Base-by-base conservation (phyloP, 208 protist genomes). In the Ichthyophonus hoferi region DNA sequence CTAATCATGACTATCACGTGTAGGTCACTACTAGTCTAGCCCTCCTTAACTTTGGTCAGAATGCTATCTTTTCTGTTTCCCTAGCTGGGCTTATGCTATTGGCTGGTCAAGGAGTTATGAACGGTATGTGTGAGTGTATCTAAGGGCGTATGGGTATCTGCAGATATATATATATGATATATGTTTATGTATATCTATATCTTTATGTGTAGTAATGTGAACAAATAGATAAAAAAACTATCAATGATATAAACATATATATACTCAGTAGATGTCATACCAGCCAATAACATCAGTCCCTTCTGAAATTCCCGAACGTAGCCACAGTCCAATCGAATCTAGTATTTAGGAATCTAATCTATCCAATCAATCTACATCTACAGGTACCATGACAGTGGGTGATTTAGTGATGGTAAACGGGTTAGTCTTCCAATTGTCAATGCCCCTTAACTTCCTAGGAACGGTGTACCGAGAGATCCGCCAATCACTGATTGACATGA, bases 371-470 rank as follows among this genome's bases (percentile, higher is more conserved):
- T 24, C 7, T 24, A 67, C 50, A 67, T 24, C 7, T 38, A 35
- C 38, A 34, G 92, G 93, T 1, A 77, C 88, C 2, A 58, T 94
- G 50, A 95, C 91, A 0, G 90, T 95, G 1, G 94, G 94, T 58
- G 93, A 96, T 58, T 79, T 96, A 14, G 94, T 96, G 1, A 91
- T 96, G 86, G 84, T 96, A 35, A 95, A 94, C 83, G 92, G 92
- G 40, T 88, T 95, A 31, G 3, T 96, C 2, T 94, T 95, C 83
- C 94, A 96, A 89, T 90, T 96, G 2, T 94, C 93, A 1, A n/a
- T 94, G 24, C 94, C 94, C 34, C 93, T 96, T 40, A 96, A 96
- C 84, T 95, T 95, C 67, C 85, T 96, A 31, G 94, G 94, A 17
- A 91, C 93, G 0, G 92, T 94, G 1, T 95, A 95, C 40, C 88